Conservation (phyloP, 345 rosid genomes). For the Syzygium aromaticum region DNA sequence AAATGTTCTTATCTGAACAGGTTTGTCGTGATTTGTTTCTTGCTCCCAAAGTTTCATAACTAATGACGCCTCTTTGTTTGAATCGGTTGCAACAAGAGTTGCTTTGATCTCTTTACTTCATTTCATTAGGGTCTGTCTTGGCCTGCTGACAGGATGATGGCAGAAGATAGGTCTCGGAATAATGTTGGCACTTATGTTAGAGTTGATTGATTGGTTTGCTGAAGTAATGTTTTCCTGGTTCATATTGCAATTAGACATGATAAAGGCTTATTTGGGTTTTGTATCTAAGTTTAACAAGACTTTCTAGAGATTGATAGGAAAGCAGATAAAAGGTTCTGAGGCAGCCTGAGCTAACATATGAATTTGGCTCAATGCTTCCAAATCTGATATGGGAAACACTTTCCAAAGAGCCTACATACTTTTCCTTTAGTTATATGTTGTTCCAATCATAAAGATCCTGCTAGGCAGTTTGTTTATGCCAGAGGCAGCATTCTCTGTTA, state of each 20-base stretch:
- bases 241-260: not conserved
- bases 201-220: not conserved
- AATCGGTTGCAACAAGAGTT: not conserved
- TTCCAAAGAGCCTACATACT: not conserved
- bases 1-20: conserved; percentile 68
- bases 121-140: not conserved
- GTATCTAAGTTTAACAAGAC: not conserved
- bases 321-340: not conserved
- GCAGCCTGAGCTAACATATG: not conserved
- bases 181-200: not conserved
- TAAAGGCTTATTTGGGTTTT: not conserved
- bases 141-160: not conserved
- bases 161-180: not conserved
- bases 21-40: conserved; percentile 19
- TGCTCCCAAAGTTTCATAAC: not conserved
- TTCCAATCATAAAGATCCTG: not conserved
- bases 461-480: not conserved
- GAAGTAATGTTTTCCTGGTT: not conserved
- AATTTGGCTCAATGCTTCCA: not conserved
- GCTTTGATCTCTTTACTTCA: not conserved
- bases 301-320: not conserved
- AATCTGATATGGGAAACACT: not conserved
- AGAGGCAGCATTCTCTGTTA: not conserved
- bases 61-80: not conserved
- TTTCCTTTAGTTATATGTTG: not conserved